Evolutionary conservation across 2,329 filamentous ascomycete genomes (phyloP).

Genomic region (Cryphonectria parasitica): DNA sequence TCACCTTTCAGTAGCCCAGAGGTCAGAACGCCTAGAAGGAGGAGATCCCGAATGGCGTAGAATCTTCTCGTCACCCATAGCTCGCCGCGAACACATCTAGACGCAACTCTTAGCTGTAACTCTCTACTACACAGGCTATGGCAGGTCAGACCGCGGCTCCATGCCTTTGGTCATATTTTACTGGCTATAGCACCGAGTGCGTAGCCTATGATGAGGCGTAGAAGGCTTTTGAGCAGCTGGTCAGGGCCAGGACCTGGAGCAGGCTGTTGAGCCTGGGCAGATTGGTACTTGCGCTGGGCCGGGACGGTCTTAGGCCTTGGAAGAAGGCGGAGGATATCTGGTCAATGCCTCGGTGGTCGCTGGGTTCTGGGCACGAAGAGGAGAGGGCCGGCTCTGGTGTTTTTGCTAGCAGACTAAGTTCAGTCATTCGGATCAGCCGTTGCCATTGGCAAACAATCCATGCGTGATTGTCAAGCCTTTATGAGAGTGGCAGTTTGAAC

Average conservation of each 20-base stretch:
- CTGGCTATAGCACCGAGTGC: conserved; percentile 25
- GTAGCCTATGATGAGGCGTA: conserved; percentile 1
- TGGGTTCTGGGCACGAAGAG: conserved; percentile 14
- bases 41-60: conserved; percentile 34
- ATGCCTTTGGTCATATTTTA: conserved; percentile 45
- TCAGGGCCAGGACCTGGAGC: neutral
- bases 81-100: conserved; percentile 40
- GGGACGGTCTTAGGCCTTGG: neutral
- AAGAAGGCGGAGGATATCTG: conserved; percentile 7
- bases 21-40: conserved; percentile 36
- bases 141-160: conserved; percentile 38
- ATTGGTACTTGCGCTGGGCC: conserved; percentile 1
- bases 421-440: neutral
- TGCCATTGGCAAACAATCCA: neutral
- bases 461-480: neutral
- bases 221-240: conserved; percentile 10
- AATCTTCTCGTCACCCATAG: conserved; percentile 44
- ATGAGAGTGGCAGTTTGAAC: neutral
- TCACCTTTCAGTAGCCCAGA: conserved; percentile 47
- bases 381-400: conserved; percentile 1
- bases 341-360: conserved; percentile 13
- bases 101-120: conserved; percentile 37
- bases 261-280: conserved; percentile 8
- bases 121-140: conserved; percentile 38
- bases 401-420: neutral